These are phyloP conservation scores for Fusarium falciforme DNA, from an alignment of 2,329 filamentous ascomycete genomes.

Conservation along the genomic window DNA sequence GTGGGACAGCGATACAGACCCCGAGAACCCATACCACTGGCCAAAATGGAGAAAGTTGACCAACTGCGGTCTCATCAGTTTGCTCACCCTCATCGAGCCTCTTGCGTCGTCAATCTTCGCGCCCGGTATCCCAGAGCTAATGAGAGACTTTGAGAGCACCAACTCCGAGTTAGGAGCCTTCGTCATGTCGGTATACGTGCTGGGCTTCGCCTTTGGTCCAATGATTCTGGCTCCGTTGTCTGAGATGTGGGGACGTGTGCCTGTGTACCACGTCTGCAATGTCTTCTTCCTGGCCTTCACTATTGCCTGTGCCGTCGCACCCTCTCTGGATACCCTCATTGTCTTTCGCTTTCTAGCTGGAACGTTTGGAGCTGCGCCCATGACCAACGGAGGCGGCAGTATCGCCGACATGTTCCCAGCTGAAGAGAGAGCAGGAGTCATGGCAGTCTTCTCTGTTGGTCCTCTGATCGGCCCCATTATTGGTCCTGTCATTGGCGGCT, in stretches of 20 bases:
- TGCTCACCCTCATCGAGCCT: conserved; percentile 55
- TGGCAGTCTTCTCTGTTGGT: conserved; percentile 69
- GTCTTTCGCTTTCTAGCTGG: conserved; percentile 65
- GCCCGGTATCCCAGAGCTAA: conserved; percentile 68
- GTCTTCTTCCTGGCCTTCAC: conserved; percentile 53
- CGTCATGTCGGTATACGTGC: conserved; percentile 58
- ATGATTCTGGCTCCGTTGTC: conserved; percentile 60
- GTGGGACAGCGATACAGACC: conserved; percentile 68
- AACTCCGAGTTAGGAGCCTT: conserved; percentile 44
- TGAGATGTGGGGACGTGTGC: conserved; percentile 60
- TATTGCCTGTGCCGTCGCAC: conserved; percentile 53
- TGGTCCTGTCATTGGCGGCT: conserved; percentile 62
- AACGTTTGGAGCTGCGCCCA: conserved; percentile 61
- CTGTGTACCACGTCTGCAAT: conserved; percentile 57
- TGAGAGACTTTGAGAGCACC: conserved; percentile 62
- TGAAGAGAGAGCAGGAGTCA: conserved; percentile 55
- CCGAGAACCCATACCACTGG: conserved; percentile 75
- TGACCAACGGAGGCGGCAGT: conserved; percentile 66
- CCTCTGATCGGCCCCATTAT: conserved; percentile 53
- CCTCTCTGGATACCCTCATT: conserved; percentile 54
- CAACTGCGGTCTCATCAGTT: conserved; percentile 44
- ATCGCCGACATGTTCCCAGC: conserved; percentile 51
- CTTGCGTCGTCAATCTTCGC: conserved; percentile 67
- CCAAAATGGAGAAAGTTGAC: conserved; percentile 56
- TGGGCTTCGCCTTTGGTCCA: conserved; percentile 64